Base-by-base conservation (phyloP, 2,329 filamentous ascomycete species). In the Colletotrichum tofieldiae region DNA sequence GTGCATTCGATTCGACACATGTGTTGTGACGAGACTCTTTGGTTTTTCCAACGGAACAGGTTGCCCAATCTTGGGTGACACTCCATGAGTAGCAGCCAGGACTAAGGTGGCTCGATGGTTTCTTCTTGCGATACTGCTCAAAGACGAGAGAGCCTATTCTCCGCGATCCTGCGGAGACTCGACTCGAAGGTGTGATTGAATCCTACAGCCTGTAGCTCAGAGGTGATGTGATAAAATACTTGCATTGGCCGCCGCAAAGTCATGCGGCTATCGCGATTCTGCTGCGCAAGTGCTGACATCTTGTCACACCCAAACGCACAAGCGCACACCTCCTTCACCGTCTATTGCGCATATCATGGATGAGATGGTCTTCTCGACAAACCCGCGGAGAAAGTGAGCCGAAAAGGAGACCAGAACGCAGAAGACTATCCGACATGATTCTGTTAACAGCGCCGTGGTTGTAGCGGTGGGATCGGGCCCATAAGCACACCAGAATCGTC, bases 211-310 rank as follows among this genome's bases (percentile, higher is more conserved):
- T 43, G 62, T 39, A n/a, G 52, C 18, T 26, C 64, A 43, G 45
- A n/a, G 41, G 37, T 35, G 54, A 55, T 64, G 71, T 71, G 71
- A 74, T 54, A 29, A 52, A 37, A 32, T 47, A 32, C 58, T 56
- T 65, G 71, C 62, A 74, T 73, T 54, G 37, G 39, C 23, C 26
- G 39, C 23, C 26, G 62, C 52, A 56, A 47, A 68, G 39, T 67
- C 52, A 73, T 74, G 73, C 71, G 58, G 52, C 47, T 74, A 65
- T 65, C 71, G 62, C 62, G 56, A 62, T 55, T 59, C 62, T 43
- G 47, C 54, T 68, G 70, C 70, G 47, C 65, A 74, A 63, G 70
- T 73, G 72, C 70, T 74, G 70, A 73, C 70, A 59, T 60, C 49
- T 69, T 64, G 65, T 72, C 65, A 60, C 65, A 69, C 47, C 51